A percentile compares a stretch with the other conserved stretches of the same genome.
These are phyloP conservation scores for Citeromyces nyonsensis DNA, from an alignment of 805 yeast genomes.

Conservation along the genomic window DNA sequence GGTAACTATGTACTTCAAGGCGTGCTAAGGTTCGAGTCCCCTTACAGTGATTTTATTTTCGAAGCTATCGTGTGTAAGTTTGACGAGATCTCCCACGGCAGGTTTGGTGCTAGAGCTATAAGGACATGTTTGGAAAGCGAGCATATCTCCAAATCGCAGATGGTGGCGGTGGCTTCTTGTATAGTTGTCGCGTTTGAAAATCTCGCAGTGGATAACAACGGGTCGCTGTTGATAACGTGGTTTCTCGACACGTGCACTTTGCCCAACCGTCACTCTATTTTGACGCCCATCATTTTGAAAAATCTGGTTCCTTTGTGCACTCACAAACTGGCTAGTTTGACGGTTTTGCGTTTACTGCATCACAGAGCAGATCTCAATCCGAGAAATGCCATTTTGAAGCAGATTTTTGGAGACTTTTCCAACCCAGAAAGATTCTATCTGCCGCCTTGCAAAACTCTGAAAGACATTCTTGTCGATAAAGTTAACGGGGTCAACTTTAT, in stretches of 20 bases:
- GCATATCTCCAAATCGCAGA: conserved; percentile 50
- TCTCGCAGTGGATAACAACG: conserved; percentile 72
- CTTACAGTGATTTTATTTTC: conserved; percentile 80
- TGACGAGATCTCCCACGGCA: conserved; percentile 66
- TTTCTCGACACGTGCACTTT: conserved; percentile 70
- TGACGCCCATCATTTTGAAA: conserved; percentile 49
- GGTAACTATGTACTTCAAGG: conserved; percentile 96
- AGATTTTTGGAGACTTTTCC: conserved; percentile 41
- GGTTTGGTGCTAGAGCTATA: conserved; percentile 92
- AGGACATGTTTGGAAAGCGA: conserved; percentile 84
- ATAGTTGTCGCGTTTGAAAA: conserved; percentile 68
- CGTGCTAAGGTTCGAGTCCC: conserved; percentile 78
- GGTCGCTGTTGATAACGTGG: conserved; percentile 87
- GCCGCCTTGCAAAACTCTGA: conserved; percentile 12
- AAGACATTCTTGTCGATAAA: conserved; percentile 47
- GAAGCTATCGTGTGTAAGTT: conserved; percentile 71
- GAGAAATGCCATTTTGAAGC: conserved; percentile 42
- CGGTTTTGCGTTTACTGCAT: conserved; percentile 65
- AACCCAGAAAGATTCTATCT: conserved; percentile 3
- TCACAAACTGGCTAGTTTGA: conserved; percentile 75
- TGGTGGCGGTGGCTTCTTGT: conserved; percentile 57
- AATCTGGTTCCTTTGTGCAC: conserved; percentile 50
- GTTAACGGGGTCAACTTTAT: conserved; percentile 64
- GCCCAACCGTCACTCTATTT: conserved; percentile 47
- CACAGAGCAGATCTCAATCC: conserved; percentile 50